Evolutionary conservation across 75 land plant genomes (phyloP), one percentile per base, ranked within the genome.

Genomic region (Selaginella tamariscina): DNA sequence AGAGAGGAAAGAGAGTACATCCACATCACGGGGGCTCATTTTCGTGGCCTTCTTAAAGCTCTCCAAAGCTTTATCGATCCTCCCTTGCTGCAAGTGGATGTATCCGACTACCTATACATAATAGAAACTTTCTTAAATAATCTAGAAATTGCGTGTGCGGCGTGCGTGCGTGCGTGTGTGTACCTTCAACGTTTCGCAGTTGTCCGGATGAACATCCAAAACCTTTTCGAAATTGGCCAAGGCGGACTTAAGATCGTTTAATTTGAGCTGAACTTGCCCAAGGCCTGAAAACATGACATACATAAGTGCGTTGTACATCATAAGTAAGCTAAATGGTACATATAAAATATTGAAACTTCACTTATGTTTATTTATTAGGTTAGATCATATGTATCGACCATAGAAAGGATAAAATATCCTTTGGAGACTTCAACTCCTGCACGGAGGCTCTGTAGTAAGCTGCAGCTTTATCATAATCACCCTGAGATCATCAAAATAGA

Each of bases 201-300:
- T 88, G 32, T 93, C 98, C 39, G 94, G 93, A 32, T 86, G 76
- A 30, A 83, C 80, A 49, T 93, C 94, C 82, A 93, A 67, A 27
- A 93, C 94, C 69, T 88, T 93, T 54, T 93, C 98, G 74, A 93
- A 93, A 71, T 83, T 84, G 31, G 83, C 68, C 32, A 86, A 71
- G 2, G 98, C 78, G 75, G 83, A 82, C 74, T 78, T 88, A 67
- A 82, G 71, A 71, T 93, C 98, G 63, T 85, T 85, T 21, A 86
- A 69, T 75, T 93, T 88, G 71, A 93, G 60, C 33, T 93, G 94
- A 11, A 93, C 94, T 78, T 93, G 98, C 24, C 88, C 98, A 57
- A 93, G 55, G 24, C 96, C 96, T 89, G 64, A 62, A 20, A n/a
- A n/a, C n/a, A n/a, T n/a, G 60, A 21, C 24, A 67, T 20, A 67